Percentiles rank a stretch among this genome's conserved stretches.
These are phyloP conservation scores for Leucosporidium yakuticum DNA, from an alignment of 768 basidiomycete genomes.

Conservation along the genomic window DNA sequence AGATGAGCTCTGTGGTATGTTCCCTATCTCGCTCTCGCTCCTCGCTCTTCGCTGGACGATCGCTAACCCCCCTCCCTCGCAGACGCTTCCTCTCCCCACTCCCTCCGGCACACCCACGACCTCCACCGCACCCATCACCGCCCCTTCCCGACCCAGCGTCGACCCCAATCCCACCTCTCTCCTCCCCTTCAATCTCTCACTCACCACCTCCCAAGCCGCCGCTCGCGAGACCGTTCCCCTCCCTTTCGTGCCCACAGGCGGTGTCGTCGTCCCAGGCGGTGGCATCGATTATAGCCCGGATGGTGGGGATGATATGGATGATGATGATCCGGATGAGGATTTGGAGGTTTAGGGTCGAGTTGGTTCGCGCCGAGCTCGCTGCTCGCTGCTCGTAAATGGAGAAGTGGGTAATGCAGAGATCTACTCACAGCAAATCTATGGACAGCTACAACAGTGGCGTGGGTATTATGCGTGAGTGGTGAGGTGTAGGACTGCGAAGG, in stretches of 20 bases:
- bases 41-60: neutral
- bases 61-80: neutral
- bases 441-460: too few species aligned
- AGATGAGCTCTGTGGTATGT: constrained; percentile 1
- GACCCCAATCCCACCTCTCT: constrained; percentile 57
- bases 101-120: neutral
- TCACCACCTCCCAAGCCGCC: constrained; percentile 74
- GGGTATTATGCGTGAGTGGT: too few species aligned
- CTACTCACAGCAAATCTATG: too few species aligned
- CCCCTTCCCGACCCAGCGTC: neutral
- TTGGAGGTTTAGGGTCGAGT: constrained; percentile 60
- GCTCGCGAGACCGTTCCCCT: constrained; percentile 75
- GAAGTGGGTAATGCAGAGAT: too few species aligned
- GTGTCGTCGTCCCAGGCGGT: constrained; percentile 37
- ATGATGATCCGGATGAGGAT: constrained; percentile 94
- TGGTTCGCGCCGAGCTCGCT: too few species aligned
- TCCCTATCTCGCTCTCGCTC: neutral
- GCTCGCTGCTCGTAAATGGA: too few species aligned
- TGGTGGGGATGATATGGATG: constrained; percentile 88
- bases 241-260: constrained; percentile 73
- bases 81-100: neutral
- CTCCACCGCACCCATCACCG: neutral
- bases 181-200: constrained; percentile 81
- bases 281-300: constrained; percentile 82
- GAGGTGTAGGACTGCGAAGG: too few species aligned